Evolutionary conservation across 495 filamentous ascomycete species (phyloP).

Genomic region (Cercophora sp.): DNA sequence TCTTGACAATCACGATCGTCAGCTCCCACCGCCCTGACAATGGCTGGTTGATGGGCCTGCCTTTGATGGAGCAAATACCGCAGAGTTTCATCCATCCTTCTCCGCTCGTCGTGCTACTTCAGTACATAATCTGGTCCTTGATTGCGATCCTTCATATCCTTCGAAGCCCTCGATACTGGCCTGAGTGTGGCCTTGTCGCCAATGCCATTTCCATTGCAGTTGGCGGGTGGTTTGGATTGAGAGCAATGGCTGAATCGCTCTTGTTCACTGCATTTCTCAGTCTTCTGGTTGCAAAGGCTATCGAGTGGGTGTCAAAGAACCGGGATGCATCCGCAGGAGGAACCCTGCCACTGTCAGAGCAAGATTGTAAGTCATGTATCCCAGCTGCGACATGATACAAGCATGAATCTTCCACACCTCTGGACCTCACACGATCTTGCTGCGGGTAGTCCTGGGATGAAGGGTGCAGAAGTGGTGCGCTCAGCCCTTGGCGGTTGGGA

Average conservation of each 20-base stretch:
- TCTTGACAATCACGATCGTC: background rate
- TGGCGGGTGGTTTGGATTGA: background rate
- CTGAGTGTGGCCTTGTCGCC: background rate
- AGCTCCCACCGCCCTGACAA: background rate
- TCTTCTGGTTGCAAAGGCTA: background rate
- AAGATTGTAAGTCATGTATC: constrained; percentile 1
- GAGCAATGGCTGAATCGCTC: background rate
- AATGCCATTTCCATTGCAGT: background rate
- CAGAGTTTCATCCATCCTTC: background rate
- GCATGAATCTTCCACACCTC: too few relatives aligned
- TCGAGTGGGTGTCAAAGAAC: background rate
- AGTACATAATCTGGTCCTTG: background rate
- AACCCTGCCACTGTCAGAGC: background rate
- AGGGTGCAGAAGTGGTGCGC: too few relatives aligned
- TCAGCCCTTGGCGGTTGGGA: too few relatives aligned
- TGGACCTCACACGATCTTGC: too few relatives aligned
- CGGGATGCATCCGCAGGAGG: background rate
- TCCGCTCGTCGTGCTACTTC: background rate
- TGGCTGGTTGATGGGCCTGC: background rate
- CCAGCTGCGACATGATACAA: too few relatives aligned
- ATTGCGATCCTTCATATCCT: background rate
- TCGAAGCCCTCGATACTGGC: constrained; percentile 1
- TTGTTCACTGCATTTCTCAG: background rate
- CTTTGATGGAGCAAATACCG: background rate
- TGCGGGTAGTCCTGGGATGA: too few relatives aligned